Base-by-base conservation (phyloP, 257 asterid species). In the Penstemon davidsonii region DNA sequence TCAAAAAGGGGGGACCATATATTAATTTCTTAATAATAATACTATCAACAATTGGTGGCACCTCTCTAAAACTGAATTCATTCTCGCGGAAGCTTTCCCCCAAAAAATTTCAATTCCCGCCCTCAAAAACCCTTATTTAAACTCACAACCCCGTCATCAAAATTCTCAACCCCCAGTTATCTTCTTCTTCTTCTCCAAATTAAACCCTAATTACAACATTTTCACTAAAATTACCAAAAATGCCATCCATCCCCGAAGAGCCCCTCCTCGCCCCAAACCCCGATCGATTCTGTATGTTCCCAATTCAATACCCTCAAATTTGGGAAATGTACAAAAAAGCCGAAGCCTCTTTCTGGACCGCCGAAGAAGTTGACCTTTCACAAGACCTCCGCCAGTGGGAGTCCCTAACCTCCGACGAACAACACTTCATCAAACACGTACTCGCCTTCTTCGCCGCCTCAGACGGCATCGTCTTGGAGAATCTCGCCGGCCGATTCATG, bases 301-400 rank as follows among this genome's bases (percentile, higher is more conserved):
- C 99, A 2, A 87, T 94, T 36, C 87, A 90, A 51, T 94, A 94
- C 76, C 99, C 96, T 0, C 90, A 94, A 61, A 83, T 93, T 47
- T 93, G 99, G 99, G 99, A 93, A 55, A 88, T 90, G 97, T 93
- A 93, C 83, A 93, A 93, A 83, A 93, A 93, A 43, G 97, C 99
- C 54, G 87, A 82, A 55, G 98, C 98, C 8, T 92, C 98, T 11
- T 92, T 92, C 75, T 92, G 98, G 97, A 92, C 98, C 4, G 98
- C 90, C 11, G 98, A 92, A 79, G 98, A 93, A 62, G 99, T 93
- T 3, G 97, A 90, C 69, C 68, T 90, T 5, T 88, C 99, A 0
- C 79, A 80, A 46, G 99, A 93, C 66, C 76, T 25, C 1, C 85
- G 86, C 42, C 92, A 93, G 46, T 93, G 96, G 95, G 94, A 86